These are phyloP conservation scores for Pyrenula massariospora DNA, from an alignment of 495 filamentous ascomycete species.

Conservation along the genomic window DNA sequence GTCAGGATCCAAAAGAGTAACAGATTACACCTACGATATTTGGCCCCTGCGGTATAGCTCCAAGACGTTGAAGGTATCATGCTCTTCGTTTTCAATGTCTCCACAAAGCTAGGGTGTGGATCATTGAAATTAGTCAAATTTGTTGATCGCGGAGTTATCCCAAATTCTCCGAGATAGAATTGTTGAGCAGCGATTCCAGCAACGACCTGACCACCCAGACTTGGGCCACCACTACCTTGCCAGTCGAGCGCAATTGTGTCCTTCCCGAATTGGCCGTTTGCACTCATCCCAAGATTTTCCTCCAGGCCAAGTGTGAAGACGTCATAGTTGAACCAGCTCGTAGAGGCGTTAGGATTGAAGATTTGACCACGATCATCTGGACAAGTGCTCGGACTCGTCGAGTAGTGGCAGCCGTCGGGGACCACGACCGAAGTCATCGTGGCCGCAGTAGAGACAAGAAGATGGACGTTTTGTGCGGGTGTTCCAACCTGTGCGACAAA, in stretches of 20 bases:
- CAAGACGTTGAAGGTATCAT: slow-evolving; percentile 39
- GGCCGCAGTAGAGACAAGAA: slow-evolving; percentile 33
- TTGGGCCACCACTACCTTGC: slow-evolving; percentile 24
- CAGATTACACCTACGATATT: slow-evolving; percentile 28
- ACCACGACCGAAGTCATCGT: slow-evolving; percentile 30
- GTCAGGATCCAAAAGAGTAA: slow-evolving; percentile 4
- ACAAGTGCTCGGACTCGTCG: slow-evolving; percentile 18
- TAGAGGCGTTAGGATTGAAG: slow-evolving; percentile 34
- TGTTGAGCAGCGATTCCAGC: slow-evolving; percentile 28
- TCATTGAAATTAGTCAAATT: slow-evolving; percentile 35
- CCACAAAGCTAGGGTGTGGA: slow-evolving; percentile 33
- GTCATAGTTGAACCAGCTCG: slow-evolving; percentile 25
- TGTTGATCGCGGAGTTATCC: slow-evolving; percentile 32
- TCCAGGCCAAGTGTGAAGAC: slow-evolving; percentile 14
- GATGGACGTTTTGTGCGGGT: slow-evolving; percentile 31
- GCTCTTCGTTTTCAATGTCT: slow-evolving; percentile 30
- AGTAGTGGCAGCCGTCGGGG: slow-evolving; percentile 12
- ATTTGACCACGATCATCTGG: slow-evolving; percentile 28
- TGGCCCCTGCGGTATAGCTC: slow-evolving; percentile 45
- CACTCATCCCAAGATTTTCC: slow-evolving; percentile 20
- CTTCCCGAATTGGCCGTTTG: slow-evolving; percentile 28
- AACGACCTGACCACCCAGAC: slow-evolving; percentile 32
- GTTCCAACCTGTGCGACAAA: slow-evolving; percentile 36
- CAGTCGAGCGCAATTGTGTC: slow-evolving; percentile 39
- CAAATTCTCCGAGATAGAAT: slow-evolving; percentile 40